Conservation (phyloP, 2,329 filamentous ascomycete species). For the Aspergillus melleus region DNA sequence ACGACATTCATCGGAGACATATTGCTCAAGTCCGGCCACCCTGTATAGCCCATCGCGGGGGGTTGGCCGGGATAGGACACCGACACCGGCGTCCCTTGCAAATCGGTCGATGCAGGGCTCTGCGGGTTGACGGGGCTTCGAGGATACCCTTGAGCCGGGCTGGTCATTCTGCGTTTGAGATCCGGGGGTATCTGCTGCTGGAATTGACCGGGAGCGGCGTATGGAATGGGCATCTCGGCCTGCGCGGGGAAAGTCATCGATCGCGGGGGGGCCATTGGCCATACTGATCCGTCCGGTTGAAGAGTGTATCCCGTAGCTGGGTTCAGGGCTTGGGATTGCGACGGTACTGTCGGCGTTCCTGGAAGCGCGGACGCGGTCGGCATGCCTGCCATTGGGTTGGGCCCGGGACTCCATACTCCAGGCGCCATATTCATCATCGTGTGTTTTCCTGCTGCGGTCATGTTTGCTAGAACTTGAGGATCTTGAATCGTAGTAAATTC, state of each 20-base stretch:
- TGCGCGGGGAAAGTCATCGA: conserved; percentile 38
- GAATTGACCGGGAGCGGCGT: conserved; percentile 30
- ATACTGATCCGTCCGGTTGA: conserved; percentile 38
- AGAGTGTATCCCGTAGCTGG: conserved; percentile 32
- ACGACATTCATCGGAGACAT: conserved; percentile 33
- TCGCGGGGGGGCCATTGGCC: conserved; percentile 33
- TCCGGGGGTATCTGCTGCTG: conserved; percentile 31
- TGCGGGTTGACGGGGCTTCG: conserved; percentile 23
- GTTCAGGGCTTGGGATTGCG: conserved; percentile 32
- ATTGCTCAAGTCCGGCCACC: conserved; percentile 32
- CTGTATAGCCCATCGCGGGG: conserved; percentile 29
- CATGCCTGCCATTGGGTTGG: conserved; percentile 28
- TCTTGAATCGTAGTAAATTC: conserved; percentile 39
- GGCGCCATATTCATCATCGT: conserved; percentile 36
- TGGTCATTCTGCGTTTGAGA: conserved; percentile 40
- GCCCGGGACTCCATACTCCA: conserved; percentile 32
- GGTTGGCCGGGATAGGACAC: conserved; percentile 31
- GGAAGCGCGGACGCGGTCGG: conserved; percentile 31
- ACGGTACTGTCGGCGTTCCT: conserved; percentile 31
- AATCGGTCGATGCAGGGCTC: conserved; percentile 26
- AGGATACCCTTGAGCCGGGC: conserved; percentile 30
- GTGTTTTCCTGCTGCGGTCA: conserved; percentile 28
- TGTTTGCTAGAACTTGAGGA: conserved; percentile 35
- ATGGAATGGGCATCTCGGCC: conserved; percentile 27
- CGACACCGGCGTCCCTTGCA: conserved; percentile 28